A percentile compares a stretch with the other conserved stretches of the same genome.
Evolutionary conservation across 2,329 filamentous ascomycete genomes (phyloP).

Genomic region (Botrytis sinoallii): DNA sequence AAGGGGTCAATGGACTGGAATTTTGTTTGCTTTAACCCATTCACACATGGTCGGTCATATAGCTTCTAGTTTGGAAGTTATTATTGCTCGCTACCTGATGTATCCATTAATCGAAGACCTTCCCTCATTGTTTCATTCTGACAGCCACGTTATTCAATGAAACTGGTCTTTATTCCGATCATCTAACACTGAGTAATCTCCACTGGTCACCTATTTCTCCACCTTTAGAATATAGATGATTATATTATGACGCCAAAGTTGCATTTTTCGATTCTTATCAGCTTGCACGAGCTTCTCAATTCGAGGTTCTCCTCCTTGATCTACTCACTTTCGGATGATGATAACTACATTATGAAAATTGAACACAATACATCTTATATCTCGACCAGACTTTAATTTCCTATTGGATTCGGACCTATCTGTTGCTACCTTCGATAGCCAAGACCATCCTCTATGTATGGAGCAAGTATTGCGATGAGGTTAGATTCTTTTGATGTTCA

Average conservation of each 20-base stretch:
- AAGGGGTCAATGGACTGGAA: too few relatives aligned
- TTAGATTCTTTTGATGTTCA: not conserved
- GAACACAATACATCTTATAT: not conserved
- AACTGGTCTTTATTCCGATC: not conserved
- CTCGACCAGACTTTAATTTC: not conserved
- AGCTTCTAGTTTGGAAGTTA: not conserved
- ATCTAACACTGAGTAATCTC: not conserved
- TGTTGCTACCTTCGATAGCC: not conserved
- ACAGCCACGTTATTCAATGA: not conserved
- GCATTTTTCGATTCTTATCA: not conserved
- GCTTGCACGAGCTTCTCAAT: not conserved
- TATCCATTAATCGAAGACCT: not conserved
- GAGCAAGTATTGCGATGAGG: not conserved
- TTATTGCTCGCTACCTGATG: not conserved
- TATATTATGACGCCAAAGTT: not conserved
- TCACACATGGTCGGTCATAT: not conserved
- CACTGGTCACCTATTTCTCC: not conserved
- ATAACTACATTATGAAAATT: not conserved
- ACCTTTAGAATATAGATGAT: not conserved
- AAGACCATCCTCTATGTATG: not conserved
- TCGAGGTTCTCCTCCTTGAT: not conserved
- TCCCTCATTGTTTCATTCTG: not conserved
- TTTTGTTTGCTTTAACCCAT: not conserved
- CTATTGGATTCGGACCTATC: not conserved
- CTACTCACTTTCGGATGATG: not conserved